Evolutionary conservation across 2,329 filamentous ascomycete genomes (phyloP).

Genomic region (Monosporascus ibericus): DNA sequence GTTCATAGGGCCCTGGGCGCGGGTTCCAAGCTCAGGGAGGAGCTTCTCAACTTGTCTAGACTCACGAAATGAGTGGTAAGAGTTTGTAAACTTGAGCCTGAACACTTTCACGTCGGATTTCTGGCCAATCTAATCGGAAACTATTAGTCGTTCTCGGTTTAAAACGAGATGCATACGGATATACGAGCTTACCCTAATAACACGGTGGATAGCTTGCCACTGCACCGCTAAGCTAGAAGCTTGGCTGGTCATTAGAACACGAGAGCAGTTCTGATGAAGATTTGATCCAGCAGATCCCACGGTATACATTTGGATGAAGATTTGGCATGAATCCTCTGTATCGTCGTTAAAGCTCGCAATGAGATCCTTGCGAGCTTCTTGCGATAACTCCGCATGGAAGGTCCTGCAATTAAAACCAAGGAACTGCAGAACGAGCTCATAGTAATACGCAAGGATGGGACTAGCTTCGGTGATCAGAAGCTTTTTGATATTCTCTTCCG

Average conservation of each 20-base stretch:
- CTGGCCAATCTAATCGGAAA: slow-evolving; percentile 18
- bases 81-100: slow-evolving; percentile 19
- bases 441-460: slow-evolving; percentile 23
- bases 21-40: slow-evolving; percentile 18
- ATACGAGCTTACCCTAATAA: slow-evolving; percentile 20
- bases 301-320: slow-evolving; percentile 24
- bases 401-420: slow-evolving; percentile 20
- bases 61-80: slow-evolving; percentile 19
- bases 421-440: slow-evolving; percentile 23
- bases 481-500: slow-evolving; percentile 17
- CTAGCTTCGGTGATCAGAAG: slow-evolving; percentile 21
- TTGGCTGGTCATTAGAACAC: slow-evolving; percentile 21
- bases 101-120: slow-evolving; percentile 17
- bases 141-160: slow-evolving; percentile 6
- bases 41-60: slow-evolving; percentile 24
- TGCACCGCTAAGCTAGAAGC: slow-evolving; percentile 19
- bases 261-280: slow-evolving; percentile 21
- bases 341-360: slow-evolving; percentile 19
- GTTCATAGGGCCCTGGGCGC: slow-evolving; percentile 16
- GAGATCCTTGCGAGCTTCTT: slow-evolving; percentile 15
- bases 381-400: slow-evolving; percentile 16
- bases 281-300: slow-evolving; percentile 24
- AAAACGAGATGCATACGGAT: no score
- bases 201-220: slow-evolving; percentile 21
- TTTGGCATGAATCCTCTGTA: slow-evolving; percentile 14